Evolutionary conservation across 2,329 filamentous ascomycete species (phyloP).

Genomic region (Arthrinium phaeospermum): DNA sequence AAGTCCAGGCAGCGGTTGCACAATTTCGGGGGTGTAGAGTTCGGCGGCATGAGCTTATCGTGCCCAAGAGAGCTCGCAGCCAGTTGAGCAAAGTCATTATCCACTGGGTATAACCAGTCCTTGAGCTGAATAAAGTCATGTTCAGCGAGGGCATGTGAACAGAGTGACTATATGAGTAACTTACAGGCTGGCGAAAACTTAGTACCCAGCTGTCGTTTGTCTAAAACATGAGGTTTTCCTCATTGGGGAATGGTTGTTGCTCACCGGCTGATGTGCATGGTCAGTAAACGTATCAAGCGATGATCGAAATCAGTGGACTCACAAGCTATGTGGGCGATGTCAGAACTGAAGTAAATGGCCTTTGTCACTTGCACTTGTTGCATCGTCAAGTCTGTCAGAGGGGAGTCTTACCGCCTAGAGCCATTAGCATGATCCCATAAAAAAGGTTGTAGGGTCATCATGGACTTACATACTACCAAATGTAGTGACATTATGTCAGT

Average conservation of each 20-base stretch:
- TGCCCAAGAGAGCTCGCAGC: neutral
- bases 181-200: neutral
- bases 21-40: neutral
- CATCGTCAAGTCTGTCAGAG: neutral
- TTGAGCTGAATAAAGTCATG: slow-evolving; percentile 8
- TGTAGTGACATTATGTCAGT: neutral
- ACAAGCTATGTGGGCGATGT: neutral
- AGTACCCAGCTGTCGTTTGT: too few relatives aligned
- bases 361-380: too few relatives aligned
- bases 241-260: too few relatives aligned
- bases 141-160: neutral
- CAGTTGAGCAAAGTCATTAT: slow-evolving; percentile 20
- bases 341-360: neutral
- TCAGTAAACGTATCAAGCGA: neutral
- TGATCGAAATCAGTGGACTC: neutral
- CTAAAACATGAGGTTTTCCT: too few relatives aligned
- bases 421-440: too few relatives aligned
- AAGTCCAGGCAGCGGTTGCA: neutral
- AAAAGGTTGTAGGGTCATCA: too few relatives aligned
- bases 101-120: slow-evolving; percentile 23
- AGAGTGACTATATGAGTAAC: neutral
- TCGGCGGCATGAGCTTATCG: neutral
- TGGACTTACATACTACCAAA: neutral
- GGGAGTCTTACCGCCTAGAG: neutral
- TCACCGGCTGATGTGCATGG: neutral